Percentiles rank a stretch among this genome's conserved stretches.
phyloP scores from a whole-genome alignment of 1,284 basidiomycete species.

The Rhodotorula sp. region DNA sequence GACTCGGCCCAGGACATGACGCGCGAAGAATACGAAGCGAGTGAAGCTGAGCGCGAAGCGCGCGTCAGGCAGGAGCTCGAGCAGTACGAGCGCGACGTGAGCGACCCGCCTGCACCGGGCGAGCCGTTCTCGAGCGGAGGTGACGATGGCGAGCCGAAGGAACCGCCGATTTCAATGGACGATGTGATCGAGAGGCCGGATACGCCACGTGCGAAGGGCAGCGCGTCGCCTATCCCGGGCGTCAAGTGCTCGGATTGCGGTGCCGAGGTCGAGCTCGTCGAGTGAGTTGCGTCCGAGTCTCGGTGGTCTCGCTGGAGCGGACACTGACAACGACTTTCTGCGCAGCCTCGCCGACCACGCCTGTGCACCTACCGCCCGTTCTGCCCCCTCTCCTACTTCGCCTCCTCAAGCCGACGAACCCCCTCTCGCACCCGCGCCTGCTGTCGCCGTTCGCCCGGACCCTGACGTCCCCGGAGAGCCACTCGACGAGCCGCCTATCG shows the following conservation, averaged over 20 bases:
- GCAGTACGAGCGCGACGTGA: conserved; percentile 28
- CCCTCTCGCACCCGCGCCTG: background rate
- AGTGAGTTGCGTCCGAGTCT: conserved; percentile 4
- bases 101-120: conserved; percentile 20
- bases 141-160: conserved; percentile 9
- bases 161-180: background rate
- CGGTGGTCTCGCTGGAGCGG: background rate
- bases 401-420: background rate
- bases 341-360: conserved; percentile 34
- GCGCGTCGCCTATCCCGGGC: conserved; percentile 31
- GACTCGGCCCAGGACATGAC: background rate
- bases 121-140: background rate
- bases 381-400: background rate
- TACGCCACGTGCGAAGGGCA: background rate
- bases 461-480: conserved; percentile 6
- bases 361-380: conserved; percentile 9
- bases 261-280: conserved; percentile 33
- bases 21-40: background rate
- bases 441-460: background rate
- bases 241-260: conserved; percentile 43
- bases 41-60: conserved; percentile 14
- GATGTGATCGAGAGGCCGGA: background rate
- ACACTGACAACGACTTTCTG: background rate
- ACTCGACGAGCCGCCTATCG: background rate
- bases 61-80: conserved; percentile 20